These are phyloP conservation scores for Beauveria medogensis DNA, from an alignment of 2,329 filamentous ascomycete genomes.

Conservation along the genomic window DNA sequence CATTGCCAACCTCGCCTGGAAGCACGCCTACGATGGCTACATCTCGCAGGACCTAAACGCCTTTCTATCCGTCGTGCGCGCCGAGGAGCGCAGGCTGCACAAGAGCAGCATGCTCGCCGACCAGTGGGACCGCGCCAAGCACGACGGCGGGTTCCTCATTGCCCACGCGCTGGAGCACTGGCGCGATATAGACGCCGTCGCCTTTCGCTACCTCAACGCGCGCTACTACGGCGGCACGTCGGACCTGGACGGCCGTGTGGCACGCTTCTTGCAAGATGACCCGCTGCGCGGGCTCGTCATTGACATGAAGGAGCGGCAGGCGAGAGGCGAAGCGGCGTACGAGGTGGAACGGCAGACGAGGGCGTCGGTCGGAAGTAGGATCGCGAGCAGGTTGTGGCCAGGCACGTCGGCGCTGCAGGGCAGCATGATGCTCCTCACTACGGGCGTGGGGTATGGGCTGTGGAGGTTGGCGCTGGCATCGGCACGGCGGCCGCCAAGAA, in stretches of 20 bases:
- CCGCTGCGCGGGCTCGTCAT: slow-evolving; percentile 1
- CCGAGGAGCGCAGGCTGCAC: background rate
- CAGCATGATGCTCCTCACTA: slow-evolving; percentile 3
- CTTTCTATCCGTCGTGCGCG: background rate
- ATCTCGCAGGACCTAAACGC: background rate
- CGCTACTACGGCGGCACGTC: slow-evolving; percentile 5
- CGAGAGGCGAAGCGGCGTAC: background rate
- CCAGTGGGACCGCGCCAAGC: slow-evolving; percentile 9
- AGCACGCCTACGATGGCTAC: slow-evolving; percentile 5
- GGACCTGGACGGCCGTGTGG: background rate
- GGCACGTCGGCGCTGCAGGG: background rate
- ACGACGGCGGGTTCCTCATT: slow-evolving; percentile 7
- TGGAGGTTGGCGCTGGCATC: slow-evolving; percentile 6
- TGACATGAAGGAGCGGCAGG: slow-evolving; percentile 2
- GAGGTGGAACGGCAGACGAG: background rate
- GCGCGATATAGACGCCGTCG: slow-evolving; percentile 8
- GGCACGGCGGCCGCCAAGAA: slow-evolving; percentile 1
- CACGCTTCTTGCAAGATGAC: background rate
- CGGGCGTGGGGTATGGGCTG: slow-evolving; percentile 4
- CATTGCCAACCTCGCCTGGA: background rate
- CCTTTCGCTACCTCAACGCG: slow-evolving; percentile 20
- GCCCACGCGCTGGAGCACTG: slow-evolving; percentile 10
- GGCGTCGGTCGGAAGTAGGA: background rate
- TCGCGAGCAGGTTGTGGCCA: background rate
- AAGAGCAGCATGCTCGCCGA: background rate